Evolutionary conservation across 306 rosid species (phyloP), one percentile per base, ranked within the genome.

Genomic region (Citrullus amarus): DNA sequence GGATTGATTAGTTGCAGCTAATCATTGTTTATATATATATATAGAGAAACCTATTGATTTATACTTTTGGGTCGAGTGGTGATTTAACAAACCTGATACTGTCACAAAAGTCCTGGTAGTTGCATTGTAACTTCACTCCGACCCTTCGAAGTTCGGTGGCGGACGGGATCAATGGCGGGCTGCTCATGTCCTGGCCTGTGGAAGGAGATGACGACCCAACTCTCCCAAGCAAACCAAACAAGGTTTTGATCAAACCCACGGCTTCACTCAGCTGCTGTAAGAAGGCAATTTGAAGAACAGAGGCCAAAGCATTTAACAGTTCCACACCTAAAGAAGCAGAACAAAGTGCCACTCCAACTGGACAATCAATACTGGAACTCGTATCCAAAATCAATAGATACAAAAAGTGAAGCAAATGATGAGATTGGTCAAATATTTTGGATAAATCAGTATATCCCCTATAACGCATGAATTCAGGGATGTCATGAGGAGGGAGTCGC

Each of bases 341-440:
- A n/a, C 3, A 20, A 0, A 68, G 2, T 34, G 44, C 73, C 69
- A 62, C 32, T 36, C 28, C 73, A 36, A 66, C 73, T 8, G 71
- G 22, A 3, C 6, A 4, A 34, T 65, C 73, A 36, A 18, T 17
- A 2, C 25, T 66, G 7, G 6, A 43, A 18, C 75, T 39, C n/a
- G 2, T 1, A 20, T 68, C 51, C 32, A 76, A 2, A 41, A 57
- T 56, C 38, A 57, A 76, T 15, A 32, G 38, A 41, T 76, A 76
- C 13, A 76, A 30, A 38, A 76, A 57, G 63, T 76, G 79, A 25
- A 76, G 68, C 67, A 76, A 41, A 76, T 76, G 79, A 16, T 76
- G 68, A 20, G 79, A 76, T 11, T 41, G 34, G 0, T 57, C 51
- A 56, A 50, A 17, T 41, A 68, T n/a, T 20, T 68, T 30, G 6